phyloP scores from a whole-genome alignment of 768 basidiomycete species.

The Omphalotus guepiniiformis region DNA sequence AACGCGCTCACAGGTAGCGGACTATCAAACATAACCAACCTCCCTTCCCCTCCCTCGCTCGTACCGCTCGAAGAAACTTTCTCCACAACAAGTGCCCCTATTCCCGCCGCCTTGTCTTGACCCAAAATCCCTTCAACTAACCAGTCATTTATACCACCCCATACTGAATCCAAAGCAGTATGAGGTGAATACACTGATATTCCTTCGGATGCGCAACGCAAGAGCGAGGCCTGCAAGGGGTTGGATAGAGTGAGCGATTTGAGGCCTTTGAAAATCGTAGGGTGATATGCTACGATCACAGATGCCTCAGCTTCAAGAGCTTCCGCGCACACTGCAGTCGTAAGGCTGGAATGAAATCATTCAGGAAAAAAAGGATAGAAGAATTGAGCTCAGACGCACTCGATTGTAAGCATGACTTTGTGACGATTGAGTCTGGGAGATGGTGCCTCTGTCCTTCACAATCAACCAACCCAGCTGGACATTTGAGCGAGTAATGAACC shows the following conservation, averaged over 20 bases:
- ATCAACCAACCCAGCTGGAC: constrained; percentile 6
- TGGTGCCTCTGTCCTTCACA: constrained; percentile 45
- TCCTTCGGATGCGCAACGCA: constrained; percentile 76
- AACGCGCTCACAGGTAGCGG: constrained; percentile 57
- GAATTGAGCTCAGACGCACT: constrained; percentile 39
- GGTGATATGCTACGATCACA: constrained; percentile 80
- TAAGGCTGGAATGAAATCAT: constrained; percentile 46
- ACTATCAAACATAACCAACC: constrained; percentile 58
- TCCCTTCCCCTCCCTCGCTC: constrained; percentile 59
- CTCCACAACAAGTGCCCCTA: constrained; percentile 32
- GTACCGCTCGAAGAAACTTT: constrained; percentile 33
- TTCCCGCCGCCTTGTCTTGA: constrained; percentile 26
- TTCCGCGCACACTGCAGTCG: constrained; percentile 66
- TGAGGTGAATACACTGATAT: constrained; percentile 88
- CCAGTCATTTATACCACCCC: constrained; percentile 91
- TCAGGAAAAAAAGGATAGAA: constrained; percentile 19
- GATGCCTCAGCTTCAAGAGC: constrained; percentile 57
- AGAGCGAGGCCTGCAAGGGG: constrained; percentile 74
- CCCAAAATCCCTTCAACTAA: constrained; percentile 54
- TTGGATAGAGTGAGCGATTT: constrained; percentile 73
- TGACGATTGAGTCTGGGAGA: constrained; percentile 42
- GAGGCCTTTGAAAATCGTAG: constrained; percentile 75
- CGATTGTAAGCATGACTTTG: constrained; percentile 64
- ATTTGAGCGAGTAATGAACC: constrained; percentile 14
- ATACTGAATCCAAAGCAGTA: constrained; percentile 80